Percentiles rank a stretch among this genome's conserved stretches.
Conservation (phyloP, 1,284 basidiomycete genomes). For the Leccinum fuscescens region DNA sequence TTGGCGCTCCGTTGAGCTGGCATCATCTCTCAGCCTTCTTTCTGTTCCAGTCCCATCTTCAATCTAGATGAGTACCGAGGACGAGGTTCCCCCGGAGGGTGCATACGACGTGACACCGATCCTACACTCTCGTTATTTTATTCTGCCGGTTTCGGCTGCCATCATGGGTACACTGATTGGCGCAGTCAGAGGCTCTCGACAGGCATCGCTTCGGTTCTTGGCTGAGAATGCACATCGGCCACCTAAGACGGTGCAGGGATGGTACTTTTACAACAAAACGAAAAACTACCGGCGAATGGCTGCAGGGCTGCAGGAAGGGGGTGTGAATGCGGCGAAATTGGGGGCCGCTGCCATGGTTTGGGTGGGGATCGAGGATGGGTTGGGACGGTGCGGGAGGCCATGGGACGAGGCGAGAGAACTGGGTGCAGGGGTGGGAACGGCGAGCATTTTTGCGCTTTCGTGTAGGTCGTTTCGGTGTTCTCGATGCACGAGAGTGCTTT, state of each 20-base stretch:
- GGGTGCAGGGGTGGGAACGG: conserved; percentile 65
- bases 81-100: conserved; percentile 6
- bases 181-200: conserved; percentile 66
- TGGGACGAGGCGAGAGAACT: conserved; percentile 54
- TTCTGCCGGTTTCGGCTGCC: conserved; percentile 56
- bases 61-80: conserved; percentile 16
- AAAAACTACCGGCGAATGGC: conserved; percentile 84
- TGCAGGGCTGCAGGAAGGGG: conserved; percentile 68
- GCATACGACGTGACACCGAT: conserved; percentile 34
- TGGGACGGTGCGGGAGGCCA: conserved; percentile 44
- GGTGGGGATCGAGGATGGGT: conserved; percentile 67
- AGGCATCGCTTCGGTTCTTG: conserved; percentile 53
- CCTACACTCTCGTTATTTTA: conserved; percentile 32
- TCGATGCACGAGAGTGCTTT: neutral
- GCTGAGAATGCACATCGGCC: conserved; percentile 73
- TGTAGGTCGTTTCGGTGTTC: conserved; percentile 49
- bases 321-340: conserved; percentile 54
- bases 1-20: neutral
- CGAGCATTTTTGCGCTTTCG: conserved; percentile 52
- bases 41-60: neutral
- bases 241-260: conserved; percentile 78
- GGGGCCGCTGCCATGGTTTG: conserved; percentile 57
- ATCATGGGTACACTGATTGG: conserved; percentile 66
- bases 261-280: conserved; percentile 92
- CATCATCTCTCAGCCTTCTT: neutral